Base-by-base conservation (phyloP, 805 yeast genomes). In the Yamadazyma philogaea region DNA sequence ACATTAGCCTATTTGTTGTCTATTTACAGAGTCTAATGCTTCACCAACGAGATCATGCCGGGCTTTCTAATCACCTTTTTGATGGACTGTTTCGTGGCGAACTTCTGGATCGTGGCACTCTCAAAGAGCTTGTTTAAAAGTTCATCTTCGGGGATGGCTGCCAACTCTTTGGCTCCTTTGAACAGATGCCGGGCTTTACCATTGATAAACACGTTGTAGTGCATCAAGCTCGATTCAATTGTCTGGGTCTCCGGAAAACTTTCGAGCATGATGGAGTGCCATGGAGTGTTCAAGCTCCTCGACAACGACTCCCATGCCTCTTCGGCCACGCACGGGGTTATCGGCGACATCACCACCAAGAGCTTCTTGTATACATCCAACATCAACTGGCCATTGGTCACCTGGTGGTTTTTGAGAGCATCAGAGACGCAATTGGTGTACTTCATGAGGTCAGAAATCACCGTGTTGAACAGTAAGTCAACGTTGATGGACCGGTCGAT, bases 381-480 rank as follows among this genome's bases (percentile, higher is more conserved):
- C 8, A 78, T 52, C n/a, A 87, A 46, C 0, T 63, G 64, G 0
- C 59, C 48, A 32, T 64, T 59, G 7, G 78, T 63, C 1, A 31
- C 17, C 4, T 57, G 49, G 1, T 62, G 52, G 28, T 14, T 30
- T 28, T 72, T 71, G 3, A 68, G 33, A 0, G 75, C 72, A 2
- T 57, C 48, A 2, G 60, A 54, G 14, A 86, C 52, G 1, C 69
- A 50, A 52, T 81, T 64, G 7, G 95, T 84, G 38, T 82, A 60
- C 55, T 89, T 93, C 96, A 89, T 91, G 55, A 80, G 84, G 57
- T 89, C 95, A 0, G 97, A 87, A 18, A 93, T 77, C 1, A 88
- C 81, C 0, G 96, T 90, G 60, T 93, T 91, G 58, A 91, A 68
- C 0, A 89, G 72, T 20, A 84, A 63, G 0, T 78, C 74, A 1